Base-by-base conservation (phyloP, 768 basidiomycete genomes). In the Candolleomyces eurysporus region DNA sequence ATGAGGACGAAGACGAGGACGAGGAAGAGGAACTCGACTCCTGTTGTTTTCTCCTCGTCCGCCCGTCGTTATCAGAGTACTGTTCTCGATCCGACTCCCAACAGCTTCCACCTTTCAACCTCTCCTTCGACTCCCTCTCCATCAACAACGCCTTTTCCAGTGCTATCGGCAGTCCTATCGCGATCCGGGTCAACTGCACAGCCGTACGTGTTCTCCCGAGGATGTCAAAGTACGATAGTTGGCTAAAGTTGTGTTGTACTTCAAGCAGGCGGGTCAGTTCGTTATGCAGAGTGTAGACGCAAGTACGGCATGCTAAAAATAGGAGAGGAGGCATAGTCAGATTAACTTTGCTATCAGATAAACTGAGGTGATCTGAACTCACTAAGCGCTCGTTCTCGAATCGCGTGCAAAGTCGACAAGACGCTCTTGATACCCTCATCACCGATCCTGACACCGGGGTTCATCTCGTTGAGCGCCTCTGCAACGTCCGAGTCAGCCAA, bases 391-490 rank as follows among this genome's bases (percentile, higher is more conserved):
- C 89, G 85, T 68, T 89, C 87, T 13, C 93, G 86, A 43, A 94
- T 83, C 30, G 82, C 74, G 67, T 88, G 81, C 42, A 95, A 81
- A 10, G 87, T 84, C 11, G 82, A 74, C 14, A 94, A 81, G n/a
- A 95, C 82, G 17, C 85, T 82, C 60, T 92, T 82, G 65, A 94
- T 90, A 22, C 88, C 85, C 1, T 93, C 92, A 52, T 94, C 88
- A 19, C 88, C 86, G 36, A 94, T 78, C 52, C 82, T 85, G 22
- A 95, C 79, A 2, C 89, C 84, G 3, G 91, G 90, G 66, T 91
- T 93, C 64, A 92, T 81, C 61, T 92, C 88, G 67, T 90, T 89
- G 59, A 93, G 80, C 5, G 91, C 86, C 64, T 83, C 91, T 92
- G 67, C 1, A 61, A 42, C 48, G 14, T 43, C 11, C 48, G 21